Evolutionary conservation across 139 green algal species (phyloP).

Genomic region (Ostreobium quekettii): DNA sequence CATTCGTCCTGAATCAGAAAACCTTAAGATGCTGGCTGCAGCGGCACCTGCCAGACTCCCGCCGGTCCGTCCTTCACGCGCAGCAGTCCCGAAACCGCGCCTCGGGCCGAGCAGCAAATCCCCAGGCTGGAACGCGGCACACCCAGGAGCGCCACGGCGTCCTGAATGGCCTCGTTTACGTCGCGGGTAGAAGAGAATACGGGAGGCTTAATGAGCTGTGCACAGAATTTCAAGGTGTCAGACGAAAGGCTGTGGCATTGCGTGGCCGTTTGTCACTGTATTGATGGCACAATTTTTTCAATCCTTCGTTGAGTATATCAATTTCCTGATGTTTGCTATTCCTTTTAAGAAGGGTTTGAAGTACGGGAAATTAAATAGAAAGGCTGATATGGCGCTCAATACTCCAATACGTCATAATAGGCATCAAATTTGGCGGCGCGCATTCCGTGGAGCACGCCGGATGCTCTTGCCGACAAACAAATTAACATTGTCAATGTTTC

Average conservation of each 20-base stretch:
- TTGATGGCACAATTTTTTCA: neutral
- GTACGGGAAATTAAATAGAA: too few species aligned
- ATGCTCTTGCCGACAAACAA: too few species aligned
- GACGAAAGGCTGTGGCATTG: neutral
- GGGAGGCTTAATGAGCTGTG: conserved; percentile 32
- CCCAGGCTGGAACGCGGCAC: conserved; percentile 50
- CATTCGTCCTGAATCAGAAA: too few species aligned
- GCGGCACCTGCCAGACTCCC: conserved; percentile 27
- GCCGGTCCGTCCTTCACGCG: conserved; percentile 32
- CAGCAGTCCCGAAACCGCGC: conserved; percentile 51
- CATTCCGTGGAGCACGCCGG: too few species aligned
- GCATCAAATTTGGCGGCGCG: too few species aligned
- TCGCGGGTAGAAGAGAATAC: conserved; percentile 35
- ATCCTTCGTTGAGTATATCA: neutral
- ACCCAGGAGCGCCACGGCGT: conserved; percentile 45
- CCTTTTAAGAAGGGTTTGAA: too few species aligned
- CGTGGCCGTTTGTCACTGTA: neutral
- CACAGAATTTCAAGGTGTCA: neutral
- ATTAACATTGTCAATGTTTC: too few species aligned
- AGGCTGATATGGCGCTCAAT: too few species aligned
- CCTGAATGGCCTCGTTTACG: conserved; percentile 48
- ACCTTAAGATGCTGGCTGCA: too few species aligned
- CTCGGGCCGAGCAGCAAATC: conserved; percentile 49
- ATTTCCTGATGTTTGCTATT: too few species aligned
- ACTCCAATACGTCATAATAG: too few species aligned